phyloP scores from a whole-genome alignment of 768 basidiomycete genomes.

The Suillus discolor region DNA sequence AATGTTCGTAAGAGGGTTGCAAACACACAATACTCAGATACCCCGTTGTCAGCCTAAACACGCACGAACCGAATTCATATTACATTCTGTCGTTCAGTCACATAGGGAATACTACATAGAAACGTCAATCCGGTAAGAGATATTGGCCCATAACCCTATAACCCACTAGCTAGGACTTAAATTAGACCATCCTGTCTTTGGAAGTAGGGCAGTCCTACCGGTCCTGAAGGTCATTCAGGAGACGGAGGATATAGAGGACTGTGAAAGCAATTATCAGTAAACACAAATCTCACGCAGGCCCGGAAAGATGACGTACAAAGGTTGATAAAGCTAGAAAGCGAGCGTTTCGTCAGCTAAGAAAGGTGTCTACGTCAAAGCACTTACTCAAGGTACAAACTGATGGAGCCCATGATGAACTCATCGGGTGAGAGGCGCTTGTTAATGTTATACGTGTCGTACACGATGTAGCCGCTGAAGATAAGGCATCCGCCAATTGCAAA shows the following conservation, averaged over 20 bases:
- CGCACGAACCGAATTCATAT: neutral
- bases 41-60: too few species aligned
- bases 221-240: conserved; percentile 62
- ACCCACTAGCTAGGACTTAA: conserved; percentile 1
- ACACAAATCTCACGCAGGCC: neutral
- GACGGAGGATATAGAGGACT: conserved; percentile 87
- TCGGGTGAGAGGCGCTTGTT: conserved; percentile 88
- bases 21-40: neutral
- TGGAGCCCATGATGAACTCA: conserved; percentile 89
- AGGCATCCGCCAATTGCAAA: conserved; percentile 79
- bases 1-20: neutral
- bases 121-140: neutral
- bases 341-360: conserved; percentile 20
- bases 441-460: conserved; percentile 91
- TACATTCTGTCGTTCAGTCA: neutral
- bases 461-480: conserved; percentile 87
- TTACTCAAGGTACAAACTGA: conserved; percentile 93
- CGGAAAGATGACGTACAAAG: conserved; percentile 60
- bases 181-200: neutral
- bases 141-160: neutral
- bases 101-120: neutral
- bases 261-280: conserved; percentile 12
- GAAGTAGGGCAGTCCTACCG: conserved; percentile 24
- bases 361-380: conserved; percentile 30
- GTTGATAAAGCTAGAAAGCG: conserved; percentile 70